These are phyloP conservation scores for Sclerotinia spermophila DNA, from an alignment of 2,329 filamentous ascomycete species.

Conservation along the genomic window DNA sequence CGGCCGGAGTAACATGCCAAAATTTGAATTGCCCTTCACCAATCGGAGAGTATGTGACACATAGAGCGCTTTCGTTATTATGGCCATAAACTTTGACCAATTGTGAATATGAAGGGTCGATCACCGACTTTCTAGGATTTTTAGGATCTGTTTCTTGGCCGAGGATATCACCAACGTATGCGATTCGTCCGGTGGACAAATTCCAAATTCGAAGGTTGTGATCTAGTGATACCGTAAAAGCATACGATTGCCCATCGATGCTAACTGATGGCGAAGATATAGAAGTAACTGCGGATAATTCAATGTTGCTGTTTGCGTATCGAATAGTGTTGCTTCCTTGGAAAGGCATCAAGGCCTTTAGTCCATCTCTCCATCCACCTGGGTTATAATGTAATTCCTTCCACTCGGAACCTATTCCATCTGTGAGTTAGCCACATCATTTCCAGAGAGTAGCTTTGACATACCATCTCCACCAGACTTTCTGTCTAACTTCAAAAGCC, in stretches of 20 bases:
- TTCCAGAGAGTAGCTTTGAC: slow-evolving; percentile 2
- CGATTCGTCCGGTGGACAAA: slow-evolving; percentile 71
- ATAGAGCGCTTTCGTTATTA: slow-evolving; percentile 50
- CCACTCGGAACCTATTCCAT: slow-evolving; percentile 48
- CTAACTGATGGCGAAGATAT: slow-evolving; percentile 51
- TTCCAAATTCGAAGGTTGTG: slow-evolving; percentile 91
- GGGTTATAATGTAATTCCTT: slow-evolving; percentile 71
- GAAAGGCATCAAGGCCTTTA: slow-evolving; percentile 64
- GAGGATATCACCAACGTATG: slow-evolving; percentile 74
- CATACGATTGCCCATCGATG: slow-evolving; percentile 48
- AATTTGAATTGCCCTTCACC: slow-evolving; percentile 92
- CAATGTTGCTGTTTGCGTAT: slow-evolving; percentile 61
- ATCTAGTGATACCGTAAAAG: slow-evolving; percentile 82
- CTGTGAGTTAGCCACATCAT: slow-evolving; percentile 19
- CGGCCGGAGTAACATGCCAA: slow-evolving; percentile 65
- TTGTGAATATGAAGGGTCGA: slow-evolving; percentile 75
- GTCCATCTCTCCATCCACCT: slow-evolving; percentile 65
- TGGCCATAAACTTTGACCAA: slow-evolving; percentile 69
- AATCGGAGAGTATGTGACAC: slow-evolving; percentile 84
- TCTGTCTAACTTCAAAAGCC: slow-evolving; percentile 67
- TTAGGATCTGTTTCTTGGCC: slow-evolving; percentile 62
- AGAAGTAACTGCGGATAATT: slow-evolving; percentile 64
- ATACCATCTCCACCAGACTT: slow-evolving; percentile 50
- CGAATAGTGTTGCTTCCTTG: slow-evolving; percentile 60
- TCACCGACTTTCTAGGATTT: slow-evolving; percentile 67